Percentiles rank a stretch among this genome's conserved stretches.
Conservation (phyloP, 1,284 basidiomycete species). For the Moesziomyces sp. region DNA sequence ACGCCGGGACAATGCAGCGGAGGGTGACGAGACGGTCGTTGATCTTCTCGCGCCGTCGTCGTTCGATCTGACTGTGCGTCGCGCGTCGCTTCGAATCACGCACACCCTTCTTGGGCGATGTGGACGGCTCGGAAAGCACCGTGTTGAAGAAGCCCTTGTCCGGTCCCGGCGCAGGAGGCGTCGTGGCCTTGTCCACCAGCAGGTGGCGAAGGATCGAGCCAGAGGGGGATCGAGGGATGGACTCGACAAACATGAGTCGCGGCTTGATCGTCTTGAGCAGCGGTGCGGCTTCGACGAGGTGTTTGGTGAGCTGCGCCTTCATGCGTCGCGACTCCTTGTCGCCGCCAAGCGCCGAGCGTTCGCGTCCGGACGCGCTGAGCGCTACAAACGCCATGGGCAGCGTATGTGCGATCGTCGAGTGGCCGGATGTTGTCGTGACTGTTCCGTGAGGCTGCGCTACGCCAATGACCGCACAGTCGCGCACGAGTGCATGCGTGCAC, state of each 20-base stretch:
- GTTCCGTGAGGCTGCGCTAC: constrained; percentile 21
- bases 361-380: constrained; percentile 25
- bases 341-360: constrained; percentile 36
- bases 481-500: constrained; percentile 21
- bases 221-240: constrained; percentile 19
- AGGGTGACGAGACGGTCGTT: constrained; percentile 65
- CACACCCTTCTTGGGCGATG: constrained; percentile 38
- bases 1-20: constrained; percentile 62
- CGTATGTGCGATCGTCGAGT: not conserved
- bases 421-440: constrained; percentile 8
- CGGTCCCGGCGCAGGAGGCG: constrained; percentile 13
- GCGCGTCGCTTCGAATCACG: constrained; percentile 58
- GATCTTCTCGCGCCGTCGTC: constrained; percentile 66
- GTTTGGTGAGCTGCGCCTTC: constrained; percentile 39
- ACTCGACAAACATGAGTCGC: constrained; percentile 39
- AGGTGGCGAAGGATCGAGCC: constrained; percentile 16
- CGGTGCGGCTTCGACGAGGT: constrained; percentile 29
- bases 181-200: constrained; percentile 36
- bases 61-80: constrained; percentile 65
- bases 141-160: constrained; percentile 51
- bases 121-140: constrained; percentile 25
- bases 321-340: constrained; percentile 46
- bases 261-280: constrained; percentile 41
- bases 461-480: constrained; percentile 42
- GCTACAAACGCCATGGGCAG: constrained; percentile 31